Base-by-base conservation (phyloP, 179 eudicot genomes). In the Silene noctiflora region DNA sequence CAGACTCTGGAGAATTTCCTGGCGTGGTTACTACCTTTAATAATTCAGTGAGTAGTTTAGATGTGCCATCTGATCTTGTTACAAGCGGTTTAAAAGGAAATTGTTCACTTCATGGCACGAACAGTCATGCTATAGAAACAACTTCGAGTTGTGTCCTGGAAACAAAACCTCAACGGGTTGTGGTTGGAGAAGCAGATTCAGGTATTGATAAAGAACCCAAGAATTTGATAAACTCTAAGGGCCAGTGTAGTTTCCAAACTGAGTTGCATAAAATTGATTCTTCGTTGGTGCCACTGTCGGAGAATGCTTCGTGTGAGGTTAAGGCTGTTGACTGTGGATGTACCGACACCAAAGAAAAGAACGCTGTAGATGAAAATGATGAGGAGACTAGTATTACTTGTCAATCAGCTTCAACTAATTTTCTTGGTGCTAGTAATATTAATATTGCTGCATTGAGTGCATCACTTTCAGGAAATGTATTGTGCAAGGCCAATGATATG, bases 141-240 rank as follows among this genome's bases (percentile, higher is more conserved):
- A 29, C 75, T 22, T 19, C 55, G 56, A 62, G 60, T 10, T 24
- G 70, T 53, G 60, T 31, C 29, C 24, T 62, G 21, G 79, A 81
- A 69, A 65, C 62, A 13, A 64, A 73, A 75, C 76, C 48, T 67
- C 76, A 76, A 19, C 51, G 16, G 20, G 78, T 69, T 39, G 75
- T 65, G 66, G 55, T 53, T 55, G 35, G 33, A 63, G 76, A 73
- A 66, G 72, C 69, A 25, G 48, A 39, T 72, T 48, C 60, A 48
- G 60, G 16, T 70, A 64, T 67, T 35, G 82, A 73, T 72, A 77
- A 68, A 60, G 76, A 65, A 72, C 67, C 81, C 51, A 73, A 69
- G 61, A 56, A 17, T 16, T 46, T 44, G 64, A 19, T 66, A 8
- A 64, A 81, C 7, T 64, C 60, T 65, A 74, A 58, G 69, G 67